Evolutionary conservation across 768 basidiomycete genomes (phyloP).

Genomic region (Termitomyces sp.): DNA sequence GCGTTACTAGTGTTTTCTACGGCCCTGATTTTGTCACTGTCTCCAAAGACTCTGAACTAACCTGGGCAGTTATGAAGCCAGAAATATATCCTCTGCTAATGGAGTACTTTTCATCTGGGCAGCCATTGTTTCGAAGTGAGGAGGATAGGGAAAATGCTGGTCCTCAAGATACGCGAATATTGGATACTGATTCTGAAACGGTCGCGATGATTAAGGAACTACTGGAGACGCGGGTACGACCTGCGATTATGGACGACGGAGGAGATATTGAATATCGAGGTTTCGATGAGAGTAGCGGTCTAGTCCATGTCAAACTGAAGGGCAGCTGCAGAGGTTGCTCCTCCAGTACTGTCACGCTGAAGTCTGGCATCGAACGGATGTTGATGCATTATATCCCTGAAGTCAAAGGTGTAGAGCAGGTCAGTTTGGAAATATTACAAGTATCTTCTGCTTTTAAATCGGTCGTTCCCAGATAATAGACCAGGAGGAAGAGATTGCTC

Average conservation of each 20-base stretch:
- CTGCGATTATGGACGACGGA: constrained; percentile 98
- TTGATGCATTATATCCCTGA: constrained; percentile 98
- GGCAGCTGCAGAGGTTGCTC: constrained; percentile 96
- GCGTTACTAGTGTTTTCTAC: constrained; percentile 86
- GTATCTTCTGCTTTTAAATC: constrained; percentile 5
- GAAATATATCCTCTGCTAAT: constrained; percentile 95
- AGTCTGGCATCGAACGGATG: constrained; percentile 98
- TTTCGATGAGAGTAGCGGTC: constrained; percentile 73
- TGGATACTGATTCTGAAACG: constrained; percentile 93
- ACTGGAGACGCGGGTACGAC: constrained; percentile 90
- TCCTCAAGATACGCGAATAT: constrained; percentile 88
- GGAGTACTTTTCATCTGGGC: constrained; percentile 95
- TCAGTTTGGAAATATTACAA: constrained; percentile 22
- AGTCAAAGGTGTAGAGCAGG: constrained; percentile 90
- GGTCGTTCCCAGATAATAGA: constrained; percentile 66
- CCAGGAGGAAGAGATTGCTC: constrained; percentile 82
- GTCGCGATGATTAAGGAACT: constrained; percentile 99
- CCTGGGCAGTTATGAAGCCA: constrained; percentile 92
- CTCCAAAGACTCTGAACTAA: constrained; percentile 80
- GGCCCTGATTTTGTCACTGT: constrained; percentile 99
- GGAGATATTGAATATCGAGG: constrained; percentile 97
- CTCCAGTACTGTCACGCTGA: constrained; percentile 92
- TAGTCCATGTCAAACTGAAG: constrained; percentile 89
- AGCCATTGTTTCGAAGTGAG: constrained; percentile 79
- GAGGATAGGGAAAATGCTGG: constrained; percentile 79